Evolutionary conservation across 1,284 basidiomycete species (phyloP), one percentile per base, ranked within the genome.

Genomic region (Anthracocystis walkeri): DNA sequence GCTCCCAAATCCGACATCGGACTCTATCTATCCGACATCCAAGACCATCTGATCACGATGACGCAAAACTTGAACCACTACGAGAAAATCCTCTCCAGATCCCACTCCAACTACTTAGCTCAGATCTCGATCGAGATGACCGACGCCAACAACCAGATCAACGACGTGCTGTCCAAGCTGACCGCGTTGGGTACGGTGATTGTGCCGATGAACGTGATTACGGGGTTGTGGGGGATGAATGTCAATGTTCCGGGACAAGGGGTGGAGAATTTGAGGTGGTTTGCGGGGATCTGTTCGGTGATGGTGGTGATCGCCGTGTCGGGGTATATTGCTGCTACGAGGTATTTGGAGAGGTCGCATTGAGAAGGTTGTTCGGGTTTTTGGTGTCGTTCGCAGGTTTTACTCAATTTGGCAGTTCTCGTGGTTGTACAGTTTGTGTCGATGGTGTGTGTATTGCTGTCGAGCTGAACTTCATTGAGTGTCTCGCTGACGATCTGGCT

Each of bases 31-130:
- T 96, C 93, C 7, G 95, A 97, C 88, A 80, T 84, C 20, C 84
- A 94, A 88, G 97, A 99, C 86, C 97, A 99, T 87, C 87, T 99
- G 86, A 98, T 99, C 86, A 99, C 97, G 31, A 99, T 99, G 95
- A 99, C 96, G 3, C 96, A 98, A 86, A 99, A 97, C 85, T 68
- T 81, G 72, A 81, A 81, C 60, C 80, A 82, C 69, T 83, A 82
- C 55, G 82, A 83, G 61, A 99, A 98, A 89, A 99, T 99, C 85
- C 89, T 99, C 8, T 98, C 95, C 2, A 91, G 96, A 31, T 98
- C 96, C 45, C 96, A 99, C 87, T 97, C 95, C n/a, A 99, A 99
- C 86, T 99, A 83, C 57, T 53, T 84, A 18, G 83, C 83, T 6
- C 83, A 84, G 66, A 84, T 84, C 65, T 81, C 77, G 41, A 81